phyloP scores from a whole-genome alignment of 1,139 yeast genomes.

The Suhomyces choctaworum region DNA sequence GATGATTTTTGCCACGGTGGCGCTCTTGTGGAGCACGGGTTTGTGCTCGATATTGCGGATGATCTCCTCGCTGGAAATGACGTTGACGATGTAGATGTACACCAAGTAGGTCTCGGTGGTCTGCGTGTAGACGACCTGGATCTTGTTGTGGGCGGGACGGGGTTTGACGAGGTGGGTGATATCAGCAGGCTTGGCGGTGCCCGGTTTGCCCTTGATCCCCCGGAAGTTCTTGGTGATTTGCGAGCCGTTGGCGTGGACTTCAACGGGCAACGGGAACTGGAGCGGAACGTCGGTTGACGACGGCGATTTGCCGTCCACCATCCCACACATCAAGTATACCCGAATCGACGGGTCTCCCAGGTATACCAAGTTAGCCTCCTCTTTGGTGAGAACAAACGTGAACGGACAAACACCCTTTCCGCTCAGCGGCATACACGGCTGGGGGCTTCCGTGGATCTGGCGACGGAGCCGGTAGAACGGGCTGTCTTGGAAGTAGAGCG shows the following conservation, averaged over 20 bases:
- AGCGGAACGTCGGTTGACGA: conserved; percentile 41
- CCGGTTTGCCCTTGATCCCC: conserved; percentile 62
- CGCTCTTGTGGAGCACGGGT: conserved; percentile 49
- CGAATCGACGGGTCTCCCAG: conserved; percentile 27
- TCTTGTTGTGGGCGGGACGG: conserved; percentile 33
- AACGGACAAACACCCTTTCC: conserved; percentile 44
- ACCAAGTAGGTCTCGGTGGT: conserved; percentile 45
- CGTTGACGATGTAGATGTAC: conserved; percentile 55
- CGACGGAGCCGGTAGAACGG: conserved; percentile 54
- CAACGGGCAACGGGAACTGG: conserved; percentile 61
- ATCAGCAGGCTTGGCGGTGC: conserved; percentile 70
- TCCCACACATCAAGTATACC: conserved; percentile 52
- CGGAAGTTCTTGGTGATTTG: conserved; percentile 50
- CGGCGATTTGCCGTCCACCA: conserved; percentile 24
- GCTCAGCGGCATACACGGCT: conserved; percentile 29
- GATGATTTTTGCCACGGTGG: conserved; percentile 45
- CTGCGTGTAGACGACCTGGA: conserved; percentile 56
- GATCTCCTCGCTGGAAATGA: conserved; percentile 39
- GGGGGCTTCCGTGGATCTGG: conserved; percentile 49
- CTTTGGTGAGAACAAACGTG: conserved; percentile 39
- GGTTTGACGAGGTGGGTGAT: conserved; percentile 45
- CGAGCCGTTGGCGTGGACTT: conserved; percentile 50
- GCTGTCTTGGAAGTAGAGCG: conserved; percentile 47
- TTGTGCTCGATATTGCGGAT: conserved; percentile 27
- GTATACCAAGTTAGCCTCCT: conserved; percentile 34